Evolutionary conservation across 2,329 filamentous ascomycete genomes (phyloP).

Genomic region (Sclerotiophoma versabilis): DNA sequence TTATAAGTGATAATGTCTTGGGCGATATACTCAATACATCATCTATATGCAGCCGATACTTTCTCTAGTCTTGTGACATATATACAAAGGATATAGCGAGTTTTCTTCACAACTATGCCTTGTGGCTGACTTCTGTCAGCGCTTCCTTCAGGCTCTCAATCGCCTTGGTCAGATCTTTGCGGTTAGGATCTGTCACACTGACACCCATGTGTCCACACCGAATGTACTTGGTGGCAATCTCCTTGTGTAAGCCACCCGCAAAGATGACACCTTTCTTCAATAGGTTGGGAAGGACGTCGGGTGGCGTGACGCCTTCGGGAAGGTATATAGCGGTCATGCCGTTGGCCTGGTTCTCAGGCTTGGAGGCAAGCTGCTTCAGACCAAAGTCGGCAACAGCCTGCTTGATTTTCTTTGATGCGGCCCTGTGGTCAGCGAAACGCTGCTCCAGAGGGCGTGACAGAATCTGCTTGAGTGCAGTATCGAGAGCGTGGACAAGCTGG

Average conservation of each 20-base stretch:
- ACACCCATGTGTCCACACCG: slow-evolving; percentile 98
- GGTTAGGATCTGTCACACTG: slow-evolving; percentile 80
- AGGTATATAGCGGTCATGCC: slow-evolving; percentile 98
- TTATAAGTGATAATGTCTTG: neutral
- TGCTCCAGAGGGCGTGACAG: slow-evolving; percentile 79
- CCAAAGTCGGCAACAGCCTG: slow-evolving; percentile 80
- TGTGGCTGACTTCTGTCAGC: slow-evolving; percentile 75
- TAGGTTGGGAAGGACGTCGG: slow-evolving; percentile 85
- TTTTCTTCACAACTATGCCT: slow-evolving; percentile 32
- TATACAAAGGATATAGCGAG: neutral
- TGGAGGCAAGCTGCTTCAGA: slow-evolving; percentile 82
- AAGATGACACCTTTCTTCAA: slow-evolving; percentile 90
- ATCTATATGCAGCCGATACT: neutral
- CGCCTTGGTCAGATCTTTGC: slow-evolving; percentile 84
- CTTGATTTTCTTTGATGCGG: slow-evolving; percentile 85
- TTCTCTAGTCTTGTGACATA: neutral
- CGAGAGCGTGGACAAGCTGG: slow-evolving; percentile 89
- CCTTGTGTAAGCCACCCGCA: slow-evolving; percentile 93
- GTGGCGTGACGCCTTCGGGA: slow-evolving; percentile 79
- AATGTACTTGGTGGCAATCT: slow-evolving; percentile 91
- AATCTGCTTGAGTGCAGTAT: slow-evolving; percentile 88
- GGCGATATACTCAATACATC: neutral
- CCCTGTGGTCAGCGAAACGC: slow-evolving; percentile 81
- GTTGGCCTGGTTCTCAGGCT: slow-evolving; percentile 91
- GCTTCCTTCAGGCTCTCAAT: slow-evolving; percentile 78